Conservation (phyloP, 176 grass and related monocot genomes). For the Bothriochloa decipiens region DNA sequence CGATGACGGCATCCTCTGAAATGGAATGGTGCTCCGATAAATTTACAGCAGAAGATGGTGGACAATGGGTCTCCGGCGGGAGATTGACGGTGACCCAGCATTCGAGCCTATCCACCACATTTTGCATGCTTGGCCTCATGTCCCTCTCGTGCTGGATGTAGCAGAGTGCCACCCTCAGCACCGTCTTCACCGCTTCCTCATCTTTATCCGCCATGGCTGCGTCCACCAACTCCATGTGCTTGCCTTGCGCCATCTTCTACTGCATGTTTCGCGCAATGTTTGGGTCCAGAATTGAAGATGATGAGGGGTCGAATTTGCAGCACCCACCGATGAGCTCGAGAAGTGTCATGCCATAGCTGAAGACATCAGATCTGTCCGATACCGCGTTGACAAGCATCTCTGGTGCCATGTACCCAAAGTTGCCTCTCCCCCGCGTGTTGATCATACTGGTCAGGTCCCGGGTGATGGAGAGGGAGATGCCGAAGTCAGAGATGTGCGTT, state of each 20-base stretch:
- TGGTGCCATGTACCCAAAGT: slow-evolving; percentile 49
- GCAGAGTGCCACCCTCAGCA: background rate
- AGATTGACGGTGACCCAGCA: slow-evolving; percentile 13
- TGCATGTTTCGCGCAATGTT: background rate
- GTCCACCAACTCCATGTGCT: slow-evolving; percentile 48
- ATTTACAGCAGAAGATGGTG: too few species aligned
- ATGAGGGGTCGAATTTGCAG: slow-evolving; percentile 28
- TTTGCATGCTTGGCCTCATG: slow-evolving; percentile 44
- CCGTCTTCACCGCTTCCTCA: background rate
- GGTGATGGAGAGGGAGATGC: background rate
- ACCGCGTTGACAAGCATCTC: slow-evolving; percentile 55
- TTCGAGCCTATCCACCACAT: slow-evolving; percentile 49
- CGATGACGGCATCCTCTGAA: too few species aligned
- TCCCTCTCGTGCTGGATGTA: background rate
- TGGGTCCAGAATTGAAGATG: background rate
- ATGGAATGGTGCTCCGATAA: too few species aligned
- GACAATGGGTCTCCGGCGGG: slow-evolving; percentile 35
- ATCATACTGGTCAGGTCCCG: slow-evolving; percentile 23
- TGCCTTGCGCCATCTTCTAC: slow-evolving; percentile 37
- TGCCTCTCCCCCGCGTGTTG: slow-evolving; percentile 48
- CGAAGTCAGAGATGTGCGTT: background rate
- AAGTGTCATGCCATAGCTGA: slow-evolving; percentile 63
- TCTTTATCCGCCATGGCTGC: background rate
- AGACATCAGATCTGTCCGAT: slow-evolving; percentile 53
- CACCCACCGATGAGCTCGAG: slow-evolving; percentile 51